Evolutionary conservation across 306 rosid genomes (phyloP).

Genomic region (Vigna angularis): DNA sequence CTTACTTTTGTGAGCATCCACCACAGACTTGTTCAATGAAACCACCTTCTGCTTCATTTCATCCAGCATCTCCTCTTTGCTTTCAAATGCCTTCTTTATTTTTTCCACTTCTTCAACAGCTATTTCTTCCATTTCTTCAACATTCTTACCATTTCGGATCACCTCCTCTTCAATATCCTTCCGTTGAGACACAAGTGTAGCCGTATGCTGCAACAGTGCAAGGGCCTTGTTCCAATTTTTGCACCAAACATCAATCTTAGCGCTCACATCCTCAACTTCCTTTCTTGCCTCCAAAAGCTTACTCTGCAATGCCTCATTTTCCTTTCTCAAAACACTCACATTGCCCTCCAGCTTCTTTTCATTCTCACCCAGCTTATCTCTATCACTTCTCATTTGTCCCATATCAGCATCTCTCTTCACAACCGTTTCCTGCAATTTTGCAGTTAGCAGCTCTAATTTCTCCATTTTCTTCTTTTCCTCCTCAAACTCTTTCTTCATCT

Average conservation of each 20-base stretch:
- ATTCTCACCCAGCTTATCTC: conserved; percentile 44
- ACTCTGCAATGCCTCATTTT: conserved; percentile 53
- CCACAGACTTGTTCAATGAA: conserved; percentile 43
- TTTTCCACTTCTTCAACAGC: conserved; percentile 62
- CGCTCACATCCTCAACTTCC: conserved; percentile 51
- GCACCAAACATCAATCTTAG: conserved; percentile 51
- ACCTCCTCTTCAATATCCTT: conserved; percentile 47
- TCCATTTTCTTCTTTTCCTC: conserved; percentile 60
- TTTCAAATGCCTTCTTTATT: conserved; percentile 67
- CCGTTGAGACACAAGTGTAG: conserved; percentile 46
- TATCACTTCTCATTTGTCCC: conserved; percentile 41
- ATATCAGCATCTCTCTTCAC: conserved; percentile 50
- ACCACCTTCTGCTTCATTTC: conserved; percentile 64
- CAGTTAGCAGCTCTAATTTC: conserved; percentile 47
- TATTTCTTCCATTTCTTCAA: conserved; percentile 52
- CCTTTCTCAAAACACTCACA: conserved; percentile 49
- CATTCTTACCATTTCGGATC: conserved; percentile 49
- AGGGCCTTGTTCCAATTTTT: conserved; percentile 53
- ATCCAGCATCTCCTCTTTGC: conserved; percentile 64
- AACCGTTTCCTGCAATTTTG: conserved; percentile 46
- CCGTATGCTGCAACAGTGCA: conserved; percentile 66
- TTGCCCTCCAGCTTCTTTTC: conserved; percentile 46
- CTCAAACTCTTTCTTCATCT: conserved; percentile 39
- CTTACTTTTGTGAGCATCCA: conserved; percentile 60
- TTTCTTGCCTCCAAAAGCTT: conserved; percentile 46